These are phyloP conservation scores for Thelephora ganbajun DNA, from an alignment of 768 basidiomycete species.

Conservation along the genomic window DNA sequence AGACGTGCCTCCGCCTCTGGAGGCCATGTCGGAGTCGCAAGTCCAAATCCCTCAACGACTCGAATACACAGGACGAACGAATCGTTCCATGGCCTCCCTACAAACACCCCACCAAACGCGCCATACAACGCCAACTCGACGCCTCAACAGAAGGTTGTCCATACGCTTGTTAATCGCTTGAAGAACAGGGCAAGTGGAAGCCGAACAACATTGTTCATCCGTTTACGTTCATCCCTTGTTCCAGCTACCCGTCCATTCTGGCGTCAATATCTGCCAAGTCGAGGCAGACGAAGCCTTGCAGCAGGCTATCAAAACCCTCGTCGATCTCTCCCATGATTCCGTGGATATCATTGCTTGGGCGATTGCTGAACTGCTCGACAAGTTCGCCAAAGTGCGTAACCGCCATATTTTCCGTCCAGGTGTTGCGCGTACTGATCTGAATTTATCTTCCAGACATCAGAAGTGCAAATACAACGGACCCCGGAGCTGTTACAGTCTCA, in stretches of 20 bases:
- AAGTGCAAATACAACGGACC: conserved; percentile 40
- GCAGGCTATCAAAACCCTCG: conserved; percentile 64
- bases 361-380: conserved; percentile 65
- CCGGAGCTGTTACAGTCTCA: conserved; percentile 78
- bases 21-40: conserved; percentile 20
- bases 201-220: background rate
- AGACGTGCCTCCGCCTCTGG: conserved; percentile 52
- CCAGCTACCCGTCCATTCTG: conserved; percentile 80
- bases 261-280: conserved; percentile 52
- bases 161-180: conserved; percentile 65
- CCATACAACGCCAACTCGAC: conserved; percentile 20
- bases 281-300: conserved; percentile 66
- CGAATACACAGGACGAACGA: conserved; percentile 52
- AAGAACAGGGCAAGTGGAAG: conserved; percentile 58
- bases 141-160: conserved; percentile 73
- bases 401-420: conserved; percentile 4
- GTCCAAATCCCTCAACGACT: conserved; percentile 15
- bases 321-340: conserved; percentile 66
- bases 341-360: conserved; percentile 71
- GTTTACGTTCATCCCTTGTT: conserved; percentile 2
- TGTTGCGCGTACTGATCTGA: background rate
- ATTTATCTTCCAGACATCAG: conserved; percentile 15
- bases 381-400: conserved; percentile 50
- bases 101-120: conserved; percentile 4
- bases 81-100: conserved; percentile 21